Percentiles rank a stretch among this genome's conserved stretches.
Conservation (phyloP, 495 filamentous ascomycete species). For the Penicillium subrubescens region DNA sequence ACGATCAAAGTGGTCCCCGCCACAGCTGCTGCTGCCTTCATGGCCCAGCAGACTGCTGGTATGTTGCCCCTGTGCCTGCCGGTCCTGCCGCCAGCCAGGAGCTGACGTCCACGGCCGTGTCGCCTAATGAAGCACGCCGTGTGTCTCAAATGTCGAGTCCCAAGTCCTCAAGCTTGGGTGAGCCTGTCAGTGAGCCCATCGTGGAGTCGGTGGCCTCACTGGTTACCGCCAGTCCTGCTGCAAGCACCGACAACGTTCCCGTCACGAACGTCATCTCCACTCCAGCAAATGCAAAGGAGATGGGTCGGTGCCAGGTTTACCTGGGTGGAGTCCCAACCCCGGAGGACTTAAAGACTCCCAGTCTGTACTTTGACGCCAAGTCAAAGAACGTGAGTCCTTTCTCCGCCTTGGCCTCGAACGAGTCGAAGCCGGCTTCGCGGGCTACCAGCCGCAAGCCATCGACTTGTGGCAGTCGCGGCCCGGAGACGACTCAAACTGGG, state of each 20-base stretch:
- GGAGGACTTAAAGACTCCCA: neutral
- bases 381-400: conserved; percentile 1
- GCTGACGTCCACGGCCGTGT: neutral
- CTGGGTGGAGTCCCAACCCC: neutral
- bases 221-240: neutral
- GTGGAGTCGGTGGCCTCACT: neutral
- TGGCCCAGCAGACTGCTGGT: neutral
- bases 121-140: neutral
- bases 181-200: conserved; percentile 1
- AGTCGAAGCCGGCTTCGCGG: neutral
- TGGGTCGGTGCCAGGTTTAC: neutral
- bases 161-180: neutral
- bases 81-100: neutral
- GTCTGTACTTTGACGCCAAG: conserved; percentile 12
- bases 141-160: neutral
- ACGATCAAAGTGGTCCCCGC: neutral
- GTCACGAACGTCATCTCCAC: neutral
- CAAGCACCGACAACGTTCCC: neutral
- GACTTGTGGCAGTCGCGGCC: neutral
- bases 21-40: neutral
- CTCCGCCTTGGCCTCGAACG: neutral
- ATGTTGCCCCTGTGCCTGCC: neutral
- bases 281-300: neutral
- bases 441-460: neutral
- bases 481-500: neutral